Percentiles rank a stretch among this genome's conserved stretches.
Conservation (phyloP, 1,284 basidiomycete species). For the Cutaneotrichosporon arboriforme region DNA sequence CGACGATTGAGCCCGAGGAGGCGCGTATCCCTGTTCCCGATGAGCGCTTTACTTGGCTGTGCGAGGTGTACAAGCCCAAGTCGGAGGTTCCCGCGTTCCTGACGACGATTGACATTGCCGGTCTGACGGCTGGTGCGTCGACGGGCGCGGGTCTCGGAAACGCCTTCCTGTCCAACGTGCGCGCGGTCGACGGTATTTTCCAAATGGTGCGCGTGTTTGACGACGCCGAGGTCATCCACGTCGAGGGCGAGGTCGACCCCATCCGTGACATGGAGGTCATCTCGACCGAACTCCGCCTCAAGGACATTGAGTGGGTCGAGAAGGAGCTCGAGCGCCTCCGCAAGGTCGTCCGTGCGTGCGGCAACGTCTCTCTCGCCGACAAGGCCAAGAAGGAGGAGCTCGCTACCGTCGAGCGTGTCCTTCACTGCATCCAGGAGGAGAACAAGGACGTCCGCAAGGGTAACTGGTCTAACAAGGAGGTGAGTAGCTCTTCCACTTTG, state of each 20-base stretch:
- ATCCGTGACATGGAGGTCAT: slow-evolving; percentile 98
- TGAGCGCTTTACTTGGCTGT: slow-evolving; percentile 89
- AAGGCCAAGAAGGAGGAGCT: slow-evolving; percentile 97
- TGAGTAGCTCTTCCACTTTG: slow-evolving; percentile 46
- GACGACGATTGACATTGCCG: slow-evolving; percentile 98
- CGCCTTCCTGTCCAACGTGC: slow-evolving; percentile 94
- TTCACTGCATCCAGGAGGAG: slow-evolving; percentile 72
- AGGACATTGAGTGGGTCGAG: slow-evolving; percentile 99
- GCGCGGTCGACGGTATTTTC: slow-evolving; percentile 98
- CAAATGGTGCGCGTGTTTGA: slow-evolving; percentile 98
- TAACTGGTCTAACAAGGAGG: slow-evolving; percentile 97
- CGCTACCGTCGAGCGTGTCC: slow-evolving; percentile 77
- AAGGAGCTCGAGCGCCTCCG: slow-evolving; percentile 78
- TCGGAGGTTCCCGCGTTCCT: slow-evolving; percentile 88
- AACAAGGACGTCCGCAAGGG: slow-evolving; percentile 89
- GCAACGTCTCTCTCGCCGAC: slow-evolving; percentile 78
- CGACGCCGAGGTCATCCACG: slow-evolving; percentile 97
- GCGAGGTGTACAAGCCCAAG: slow-evolving; percentile 81
- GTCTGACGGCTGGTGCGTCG: slow-evolving; percentile 91
- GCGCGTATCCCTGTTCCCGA: slow-evolving; percentile 98
- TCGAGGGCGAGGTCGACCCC: slow-evolving; percentile 97
- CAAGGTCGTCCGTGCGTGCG: slow-evolving; percentile 58
- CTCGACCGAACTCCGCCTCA: slow-evolving; percentile 83
- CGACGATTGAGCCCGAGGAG: slow-evolving; percentile 82
- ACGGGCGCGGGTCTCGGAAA: slow-evolving; percentile 98